phyloP scores from a whole-genome alignment of 441 rosid genomes.

The Erodium texanum region DNA sequence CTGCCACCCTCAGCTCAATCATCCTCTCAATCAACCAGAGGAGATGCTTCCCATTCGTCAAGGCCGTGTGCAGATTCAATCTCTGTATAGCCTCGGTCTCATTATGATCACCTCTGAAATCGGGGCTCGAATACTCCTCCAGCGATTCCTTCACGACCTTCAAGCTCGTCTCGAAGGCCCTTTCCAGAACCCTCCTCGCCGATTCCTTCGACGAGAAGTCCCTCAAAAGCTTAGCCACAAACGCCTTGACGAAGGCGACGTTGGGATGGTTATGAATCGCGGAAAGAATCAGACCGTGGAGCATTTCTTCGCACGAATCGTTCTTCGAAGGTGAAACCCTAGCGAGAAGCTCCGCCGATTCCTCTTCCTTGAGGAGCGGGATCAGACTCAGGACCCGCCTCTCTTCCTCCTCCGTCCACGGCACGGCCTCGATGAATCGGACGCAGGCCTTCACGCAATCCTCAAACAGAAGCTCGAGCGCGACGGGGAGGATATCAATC shows the following conservation, averaged over 20 bases:
- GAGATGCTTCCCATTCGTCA: constrained; percentile 51
- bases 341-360: constrained; percentile 39
- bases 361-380: constrained; percentile 39
- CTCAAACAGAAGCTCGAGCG: constrained; percentile 50
- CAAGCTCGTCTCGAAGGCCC: constrained; percentile 43
- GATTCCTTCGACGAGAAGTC: constrained; percentile 45
- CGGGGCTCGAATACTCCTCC: constrained; percentile 68
- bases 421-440: constrained; percentile 50
- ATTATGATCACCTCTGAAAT: constrained; percentile 52
- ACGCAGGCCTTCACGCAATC: constrained; percentile 42
- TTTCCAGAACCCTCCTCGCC: constrained; percentile 47
- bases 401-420: constrained; percentile 68
- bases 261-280: constrained; percentile 47
- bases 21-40: constrained; percentile 73
- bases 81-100: constrained; percentile 76
- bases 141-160: constrained; percentile 52
- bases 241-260: constrained; percentile 54
- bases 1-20: constrained; percentile 67
- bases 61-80: constrained; percentile 55
- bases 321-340: constrained; percentile 29
- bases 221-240: constrained; percentile 53
- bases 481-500: constrained; percentile 49
- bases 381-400: constrained; percentile 33
- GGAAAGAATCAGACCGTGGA: constrained; percentile 38
- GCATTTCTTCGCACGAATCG: constrained; percentile 50